Base-by-base conservation (phyloP, 495 filamentous ascomycete species). In the Penicillium tannophilum region DNA sequence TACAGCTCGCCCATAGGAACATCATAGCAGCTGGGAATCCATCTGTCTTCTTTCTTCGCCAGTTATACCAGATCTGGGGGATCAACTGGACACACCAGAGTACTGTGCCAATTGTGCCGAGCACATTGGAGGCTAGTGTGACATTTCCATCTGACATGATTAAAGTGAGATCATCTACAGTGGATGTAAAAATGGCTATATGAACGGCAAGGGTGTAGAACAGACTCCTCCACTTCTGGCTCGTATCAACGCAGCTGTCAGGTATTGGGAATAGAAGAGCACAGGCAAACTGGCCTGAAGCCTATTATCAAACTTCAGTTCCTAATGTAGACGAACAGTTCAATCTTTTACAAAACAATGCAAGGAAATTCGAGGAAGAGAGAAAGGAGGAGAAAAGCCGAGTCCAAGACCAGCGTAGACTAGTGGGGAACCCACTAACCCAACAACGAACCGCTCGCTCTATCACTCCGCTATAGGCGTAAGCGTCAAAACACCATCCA, bases 11-110 rank as follows among this genome's bases (percentile, higher is more conserved):
- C 88, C 89, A 92, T 2, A 91, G 68, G 54, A 91, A 84, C 82
- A 90, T 86, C 89, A 92, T 92, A 16, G 75, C 59, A 0, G 79
- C 83, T 5, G 89, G 89, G 1, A 92, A 76, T 0, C 89, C 89
- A 42, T 90, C 86, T 1, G 89, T 91, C 50, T 82, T 82, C 63
- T 92, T 92, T 11, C 73, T 78, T 10, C 77, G 75, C 79, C 84
- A 90, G 67, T 90, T 92, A 56, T 83, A 80, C 87, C 87, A 91
- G 72, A 90, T 88, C 60, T 84, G 81, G 2, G 81, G 81, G 35
- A 82, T 63, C 51, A 84, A 55, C 47, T 84, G 81, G 56, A 84
- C 67, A 56, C 81, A 83, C 78, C 81, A 84, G 30, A 82, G 72
- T n/a, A 82, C 69, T 0, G 81, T 84, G 2, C 81, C 81, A 58